phyloP scores from a whole-genome alignment of 345 rosid species.

The Balakata baccata region DNA sequence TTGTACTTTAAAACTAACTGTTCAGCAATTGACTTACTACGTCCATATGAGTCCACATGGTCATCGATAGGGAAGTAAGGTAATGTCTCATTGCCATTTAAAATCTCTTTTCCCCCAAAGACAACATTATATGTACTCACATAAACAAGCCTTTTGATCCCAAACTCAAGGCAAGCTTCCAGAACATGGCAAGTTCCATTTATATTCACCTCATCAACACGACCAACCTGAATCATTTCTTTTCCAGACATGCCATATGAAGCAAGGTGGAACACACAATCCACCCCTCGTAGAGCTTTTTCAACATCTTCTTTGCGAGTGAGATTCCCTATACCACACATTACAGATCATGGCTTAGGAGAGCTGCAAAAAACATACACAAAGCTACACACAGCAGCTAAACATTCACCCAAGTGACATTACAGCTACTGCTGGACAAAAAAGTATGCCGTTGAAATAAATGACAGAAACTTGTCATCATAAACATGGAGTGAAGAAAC shows the following conservation, averaged over 20 bases:
- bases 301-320: conserved; percentile 54
- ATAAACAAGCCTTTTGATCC: conserved; percentile 67
- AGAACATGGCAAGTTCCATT: conserved; percentile 74
- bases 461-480: too few relatives aligned
- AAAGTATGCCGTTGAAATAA: too few relatives aligned
- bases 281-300: conserved; percentile 57
- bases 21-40: conserved; percentile 77
- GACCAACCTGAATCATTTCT: conserved; percentile 85
- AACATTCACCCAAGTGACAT: background rate
- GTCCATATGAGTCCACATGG: conserved; percentile 70
- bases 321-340: conserved; percentile 48
- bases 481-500: background rate
- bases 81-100: conserved; percentile 69
- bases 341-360: background rate
- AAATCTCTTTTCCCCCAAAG: conserved; percentile 82
- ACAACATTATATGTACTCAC: conserved; percentile 91
- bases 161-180: conserved; percentile 61
- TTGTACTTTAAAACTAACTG: conserved; percentile 78
- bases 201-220: conserved; percentile 76
- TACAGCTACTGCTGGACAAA: background rate
- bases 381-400: background rate
- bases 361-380: background rate
- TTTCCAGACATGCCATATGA: conserved; percentile 94
- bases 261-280: conserved; percentile 86
- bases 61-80: conserved; percentile 77